Conservation (phyloP, 2,329 filamentous ascomycete species). For the Chaetomium sp. region DNA sequence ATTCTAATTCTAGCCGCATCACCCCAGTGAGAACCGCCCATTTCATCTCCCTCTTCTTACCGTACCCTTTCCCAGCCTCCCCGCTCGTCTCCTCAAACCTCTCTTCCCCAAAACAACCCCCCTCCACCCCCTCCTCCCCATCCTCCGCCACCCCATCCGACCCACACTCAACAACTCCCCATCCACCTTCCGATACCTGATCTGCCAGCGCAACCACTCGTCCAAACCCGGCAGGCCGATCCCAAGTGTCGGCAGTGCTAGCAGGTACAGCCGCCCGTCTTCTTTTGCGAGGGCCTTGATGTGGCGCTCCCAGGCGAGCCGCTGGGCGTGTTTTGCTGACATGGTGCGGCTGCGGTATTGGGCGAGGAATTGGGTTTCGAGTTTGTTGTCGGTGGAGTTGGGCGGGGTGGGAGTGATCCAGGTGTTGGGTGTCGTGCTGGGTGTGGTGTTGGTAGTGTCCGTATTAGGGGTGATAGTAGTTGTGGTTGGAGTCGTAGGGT, state of each 20-base stretch:
- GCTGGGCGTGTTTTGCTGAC: background rate
- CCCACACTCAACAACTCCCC: constrained; percentile 29
- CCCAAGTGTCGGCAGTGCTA: constrained; percentile 49
- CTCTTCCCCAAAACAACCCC: background rate
- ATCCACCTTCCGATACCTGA: constrained; percentile 47
- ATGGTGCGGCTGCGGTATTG: background rate
- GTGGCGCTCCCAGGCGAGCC: constrained; percentile 13
- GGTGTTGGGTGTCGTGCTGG: no score
- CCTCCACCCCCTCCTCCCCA: constrained; percentile 8
- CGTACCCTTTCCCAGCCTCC: background rate
- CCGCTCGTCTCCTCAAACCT: constrained; percentile 6
- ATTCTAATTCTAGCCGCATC: no score
- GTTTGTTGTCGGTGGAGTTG: no score
- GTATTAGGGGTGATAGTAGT: no score
- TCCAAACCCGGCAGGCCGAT: constrained; percentile 41
- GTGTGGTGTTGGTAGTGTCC: no score
- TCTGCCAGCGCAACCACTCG: constrained; percentile 43
- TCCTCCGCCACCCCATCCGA: background rate
- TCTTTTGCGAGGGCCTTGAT: background rate
- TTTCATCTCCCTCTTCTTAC: background rate
- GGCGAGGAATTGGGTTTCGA: no score
- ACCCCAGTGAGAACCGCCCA: no score
- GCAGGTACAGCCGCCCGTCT: constrained; percentile 32
- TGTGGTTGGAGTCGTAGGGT: no score
- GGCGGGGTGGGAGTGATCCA: no score